Base-by-base conservation (phyloP, 768 basidiomycete species). In the Suillus plorans region DNA sequence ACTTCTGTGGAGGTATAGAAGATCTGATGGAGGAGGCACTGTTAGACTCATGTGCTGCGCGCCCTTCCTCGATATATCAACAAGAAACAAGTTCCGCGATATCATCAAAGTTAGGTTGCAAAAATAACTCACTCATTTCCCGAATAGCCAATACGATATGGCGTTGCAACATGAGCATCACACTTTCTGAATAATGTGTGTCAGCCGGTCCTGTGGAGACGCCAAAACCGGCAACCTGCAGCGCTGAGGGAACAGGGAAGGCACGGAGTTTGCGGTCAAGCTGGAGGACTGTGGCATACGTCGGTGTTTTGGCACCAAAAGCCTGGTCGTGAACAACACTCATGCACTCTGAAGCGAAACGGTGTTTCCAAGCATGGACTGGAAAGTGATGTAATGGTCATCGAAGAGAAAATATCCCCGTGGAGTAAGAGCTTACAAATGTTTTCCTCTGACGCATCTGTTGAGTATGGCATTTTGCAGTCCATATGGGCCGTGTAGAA, bases 331-430 rank as follows among this genome's bases (percentile, higher is more conserved):
- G 86, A 62, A 90, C 80, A 7, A 86, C 76, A 44, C 85, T 85
- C 86, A 90, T 87, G 70, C 88, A 89, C 70, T 89, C 87, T 1
- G 86, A 85, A 22, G 82, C 78, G 65, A 89, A 89, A 36, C 85
- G 82, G 68, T 90, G 87, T 74, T 90, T 90, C 89, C 89, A 90
- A 25, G 84, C 80, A 65, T 88, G 82, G 73, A 83, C 89, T 89
- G n/a, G 4, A 1, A 44, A 63, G 60, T 58, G 20, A 63, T 45
- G 22, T 61, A 42, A 39, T 56, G n/a, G 58, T 61, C n/a, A 49
- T 56, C 53, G 56, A 47, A 37, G n/a, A 41, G 14, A 16, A 39
- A 18, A 14, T 39, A 37, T 59, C 25, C 25, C 58, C 41, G 28
- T 31, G 42, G 12, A 5, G 53, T 58, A 25, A 49, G 9, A 60